phyloP scores from a whole-genome alignment of 2,329 filamentous ascomycete genomes.

The Phyllachora maydis region DNA sequence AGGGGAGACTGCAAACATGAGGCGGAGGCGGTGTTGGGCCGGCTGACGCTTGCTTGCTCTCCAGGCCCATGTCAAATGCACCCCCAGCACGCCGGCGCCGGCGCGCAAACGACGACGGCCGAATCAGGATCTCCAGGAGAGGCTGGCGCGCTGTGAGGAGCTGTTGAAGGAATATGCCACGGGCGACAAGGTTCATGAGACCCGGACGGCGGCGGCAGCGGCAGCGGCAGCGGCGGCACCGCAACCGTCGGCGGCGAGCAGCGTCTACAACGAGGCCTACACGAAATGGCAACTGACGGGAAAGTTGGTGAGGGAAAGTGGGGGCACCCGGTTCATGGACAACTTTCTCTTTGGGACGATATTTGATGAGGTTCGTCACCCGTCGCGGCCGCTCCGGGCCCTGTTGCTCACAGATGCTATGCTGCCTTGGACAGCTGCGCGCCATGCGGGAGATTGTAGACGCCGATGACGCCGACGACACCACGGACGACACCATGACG shows the following conservation, averaged over 20 bases:
- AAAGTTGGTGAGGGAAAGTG: slow-evolving; percentile 34
- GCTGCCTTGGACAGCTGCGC: slow-evolving; percentile 19
- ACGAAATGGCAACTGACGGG: slow-evolving; percentile 21
- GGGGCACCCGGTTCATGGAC: slow-evolving; percentile 34
- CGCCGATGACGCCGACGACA: slow-evolving; percentile 24
- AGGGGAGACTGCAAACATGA: no score
- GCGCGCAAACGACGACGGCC: slow-evolving; percentile 36
- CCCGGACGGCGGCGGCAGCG: no score
- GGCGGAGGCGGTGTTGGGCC: no score
- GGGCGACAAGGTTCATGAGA: slow-evolving; percentile 8
- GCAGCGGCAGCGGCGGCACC: no score
- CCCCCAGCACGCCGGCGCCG: slow-evolving; percentile 36
- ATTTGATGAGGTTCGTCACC: slow-evolving; percentile 28
- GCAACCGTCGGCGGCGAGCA: slow-evolving; percentile 2
- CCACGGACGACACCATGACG: slow-evolving; percentile 21
- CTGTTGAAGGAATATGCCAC: slow-evolving; percentile 34
- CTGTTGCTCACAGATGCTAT: not conserved
- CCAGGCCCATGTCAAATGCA: slow-evolving; percentile 37
- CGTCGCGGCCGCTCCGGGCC: not conserved
- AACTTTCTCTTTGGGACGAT: slow-evolving; percentile 31
- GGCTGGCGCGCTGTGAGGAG: slow-evolving; percentile 28
- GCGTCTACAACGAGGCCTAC: slow-evolving; percentile 11
- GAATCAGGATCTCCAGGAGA: slow-evolving; percentile 40
- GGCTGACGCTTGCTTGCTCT: slow-evolving; percentile 1
- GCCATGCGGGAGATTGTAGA: slow-evolving; percentile 39